Evolutionary conservation across 768 basidiomycete species (phyloP).

Genomic region (Tephrocybe sp.): DNA sequence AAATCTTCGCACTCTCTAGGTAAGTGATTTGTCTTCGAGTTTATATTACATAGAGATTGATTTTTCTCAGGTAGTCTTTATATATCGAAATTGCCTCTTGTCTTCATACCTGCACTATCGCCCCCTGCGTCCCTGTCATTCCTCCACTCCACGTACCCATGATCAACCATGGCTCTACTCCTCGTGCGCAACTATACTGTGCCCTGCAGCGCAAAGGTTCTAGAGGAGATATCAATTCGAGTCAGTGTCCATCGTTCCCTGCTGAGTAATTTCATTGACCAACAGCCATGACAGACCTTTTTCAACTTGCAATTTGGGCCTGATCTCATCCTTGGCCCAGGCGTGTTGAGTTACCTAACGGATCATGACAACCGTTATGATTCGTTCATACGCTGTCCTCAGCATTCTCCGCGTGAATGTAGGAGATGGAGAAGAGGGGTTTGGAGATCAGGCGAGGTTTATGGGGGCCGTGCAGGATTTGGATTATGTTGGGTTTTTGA

Average conservation of each 20-base stretch:
- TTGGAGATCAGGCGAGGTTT: too few relatives aligned
- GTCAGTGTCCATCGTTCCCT: constrained; percentile 30
- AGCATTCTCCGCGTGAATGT: constrained; percentile 60
- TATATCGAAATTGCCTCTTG: constrained; percentile 53
- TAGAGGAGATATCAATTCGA: constrained; percentile 56
- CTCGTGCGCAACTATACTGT: constrained; percentile 51
- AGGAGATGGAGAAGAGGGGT: too few relatives aligned
- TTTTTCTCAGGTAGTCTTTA: constrained; percentile 48
- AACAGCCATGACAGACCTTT: constrained; percentile 48
- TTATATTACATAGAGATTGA: not conserved
- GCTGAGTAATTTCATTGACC: not conserved
- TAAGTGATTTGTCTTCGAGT: constrained; percentile 24
- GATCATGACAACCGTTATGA: constrained; percentile 60
- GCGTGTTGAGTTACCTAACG: constrained; percentile 50
- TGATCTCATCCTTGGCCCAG: constrained; percentile 60
- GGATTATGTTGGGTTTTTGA: too few relatives aligned
- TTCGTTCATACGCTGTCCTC: constrained; percentile 52
- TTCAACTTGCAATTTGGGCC: constrained; percentile 65
- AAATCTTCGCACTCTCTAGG: constrained; percentile 75
- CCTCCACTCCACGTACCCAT: constrained; percentile 59
- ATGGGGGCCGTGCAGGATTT: too few relatives aligned
- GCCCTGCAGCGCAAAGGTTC: constrained; percentile 44
- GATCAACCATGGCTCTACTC: constrained; percentile 57
- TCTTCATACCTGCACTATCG: constrained; percentile 63
- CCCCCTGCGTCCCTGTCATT: constrained; percentile 59